Evolutionary conservation across 441 rosid genomes (phyloP).

Genomic region (Macaranga tanarius): DNA sequence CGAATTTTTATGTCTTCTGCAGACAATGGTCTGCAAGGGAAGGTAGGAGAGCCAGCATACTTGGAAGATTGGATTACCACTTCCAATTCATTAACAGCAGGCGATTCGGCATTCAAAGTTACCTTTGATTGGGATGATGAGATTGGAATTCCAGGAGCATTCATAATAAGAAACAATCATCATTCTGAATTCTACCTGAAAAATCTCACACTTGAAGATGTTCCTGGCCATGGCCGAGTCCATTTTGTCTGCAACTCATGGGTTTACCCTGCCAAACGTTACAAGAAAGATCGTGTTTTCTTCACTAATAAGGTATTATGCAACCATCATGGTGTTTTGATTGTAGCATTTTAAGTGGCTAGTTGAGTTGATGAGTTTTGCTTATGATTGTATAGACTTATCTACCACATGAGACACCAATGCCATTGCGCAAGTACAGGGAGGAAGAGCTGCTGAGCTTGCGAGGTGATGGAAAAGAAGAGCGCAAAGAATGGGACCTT

Average conservation of each 20-base stretch:
- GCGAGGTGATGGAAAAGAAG: constrained; percentile 63
- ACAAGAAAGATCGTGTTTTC: constrained; percentile 62
- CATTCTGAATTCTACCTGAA: constrained; percentile 65
- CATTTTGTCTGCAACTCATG: constrained; percentile 80
- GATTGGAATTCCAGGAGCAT: constrained; percentile 66
- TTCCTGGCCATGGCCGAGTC: constrained; percentile 63
- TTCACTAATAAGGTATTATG: constrained; percentile 68
- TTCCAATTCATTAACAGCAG: constrained; percentile 42
- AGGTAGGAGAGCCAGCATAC: constrained; percentile 58
- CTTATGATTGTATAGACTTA: constrained; percentile 43
- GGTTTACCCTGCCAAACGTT: constrained; percentile 63
- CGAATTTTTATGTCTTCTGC: neutral
- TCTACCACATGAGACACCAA: constrained; percentile 63
- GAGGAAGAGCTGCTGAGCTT: constrained; percentile 56
- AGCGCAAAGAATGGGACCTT: constrained; percentile 62
- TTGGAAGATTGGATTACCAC: constrained; percentile 65
- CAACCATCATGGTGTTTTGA: neutral
- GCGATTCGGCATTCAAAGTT: constrained; percentile 63
- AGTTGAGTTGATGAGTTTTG: neutral
- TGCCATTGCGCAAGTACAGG: constrained; percentile 48
- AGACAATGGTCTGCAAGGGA: constrained; percentile 52
- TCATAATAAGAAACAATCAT: constrained; percentile 56
- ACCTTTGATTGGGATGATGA: constrained; percentile 57
- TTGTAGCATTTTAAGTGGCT: neutral
- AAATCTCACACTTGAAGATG: constrained; percentile 66